Percentiles rank a stretch among this genome's conserved stretches.
phyloP scores from a whole-genome alignment of 2,329 filamentous ascomycete species.

The Fusarium gaditjirri region DNA sequence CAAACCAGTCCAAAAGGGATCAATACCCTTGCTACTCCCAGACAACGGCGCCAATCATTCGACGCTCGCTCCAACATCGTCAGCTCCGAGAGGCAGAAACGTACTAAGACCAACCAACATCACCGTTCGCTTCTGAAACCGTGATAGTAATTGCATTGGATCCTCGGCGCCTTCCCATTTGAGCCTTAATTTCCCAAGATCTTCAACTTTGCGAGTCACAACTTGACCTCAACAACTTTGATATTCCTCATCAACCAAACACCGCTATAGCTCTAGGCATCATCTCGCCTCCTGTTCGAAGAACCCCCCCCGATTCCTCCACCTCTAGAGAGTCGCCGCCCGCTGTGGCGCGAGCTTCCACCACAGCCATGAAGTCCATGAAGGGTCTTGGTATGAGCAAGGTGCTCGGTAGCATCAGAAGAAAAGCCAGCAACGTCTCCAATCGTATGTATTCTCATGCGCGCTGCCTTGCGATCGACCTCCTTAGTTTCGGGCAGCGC shows the following conservation, averaged over 20 bases:
- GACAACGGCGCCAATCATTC: conserved; percentile 43
- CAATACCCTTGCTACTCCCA: conserved; percentile 38
- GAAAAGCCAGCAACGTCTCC: conserved; percentile 52
- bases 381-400: conserved; percentile 67
- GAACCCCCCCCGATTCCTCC: background rate
- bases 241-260: background rate
- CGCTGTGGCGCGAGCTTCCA: conserved; percentile 39
- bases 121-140: conserved; percentile 30
- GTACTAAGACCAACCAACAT: conserved; percentile 32
- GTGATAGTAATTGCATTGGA: conserved; percentile 24
- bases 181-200: conserved; percentile 25
- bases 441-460: conserved; percentile 33
- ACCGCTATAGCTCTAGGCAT: background rate
- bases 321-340: conserved; percentile 27
- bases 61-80: conserved; percentile 32
- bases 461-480: background rate
- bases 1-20: conserved; percentile 25
- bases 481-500: background rate
- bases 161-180: conserved; percentile 27
- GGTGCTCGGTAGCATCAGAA: conserved; percentile 66
- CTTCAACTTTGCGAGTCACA: conserved; percentile 1
- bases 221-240: conserved; percentile 1
- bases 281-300: conserved; percentile 18
- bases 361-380: conserved; percentile 55
- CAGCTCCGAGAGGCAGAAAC: conserved; percentile 15